Percentiles rank a stretch among this genome's conserved stretches.
phyloP scores from a whole-genome alignment of 2,329 filamentous ascomycete genomes.

The Alternaria panax region DNA sequence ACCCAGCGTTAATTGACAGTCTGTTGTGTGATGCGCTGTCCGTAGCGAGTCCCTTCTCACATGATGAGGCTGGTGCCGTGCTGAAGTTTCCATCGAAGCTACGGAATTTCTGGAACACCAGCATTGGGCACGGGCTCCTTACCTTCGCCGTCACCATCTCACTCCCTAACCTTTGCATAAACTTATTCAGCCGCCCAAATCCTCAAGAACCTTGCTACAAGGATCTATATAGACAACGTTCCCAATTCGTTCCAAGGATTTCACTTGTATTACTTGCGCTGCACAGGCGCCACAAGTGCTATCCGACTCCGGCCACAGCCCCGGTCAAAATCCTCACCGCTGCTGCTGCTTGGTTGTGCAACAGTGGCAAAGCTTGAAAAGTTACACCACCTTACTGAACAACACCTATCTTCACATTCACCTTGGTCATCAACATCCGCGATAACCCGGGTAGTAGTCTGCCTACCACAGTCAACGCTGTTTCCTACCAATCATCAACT shows the following conservation, averaged over 20 bases:
- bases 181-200: neutral
- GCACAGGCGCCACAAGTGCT: slow-evolving; percentile 3
- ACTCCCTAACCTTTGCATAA: slow-evolving; percentile 3
- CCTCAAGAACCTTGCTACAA: neutral
- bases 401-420: neutral
- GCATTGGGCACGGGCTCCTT: slow-evolving; percentile 13
- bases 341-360: slow-evolving; percentile 3
- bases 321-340: slow-evolving; percentile 19
- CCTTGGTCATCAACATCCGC: neutral
- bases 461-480: neutral
- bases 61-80: slow-evolving; percentile 10
- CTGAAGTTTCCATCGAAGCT: slow-evolving; percentile 14
- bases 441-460: neutral
- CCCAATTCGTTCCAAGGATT: neutral
- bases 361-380: slow-evolving; percentile 10
- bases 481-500: neutral
- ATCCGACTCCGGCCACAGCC: slow-evolving; percentile 8
- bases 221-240: neutral
- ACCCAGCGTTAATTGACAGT: neutral
- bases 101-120: slow-evolving; percentile 20
- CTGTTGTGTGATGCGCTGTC: neutral
- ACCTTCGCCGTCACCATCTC: slow-evolving; percentile 11
- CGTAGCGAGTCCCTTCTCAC: slow-evolving; percentile 8
- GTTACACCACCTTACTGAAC: neutral
- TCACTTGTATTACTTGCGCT: neutral